Evolutionary conservation across 2,329 filamentous ascomycete genomes (phyloP).

Genomic region (Hirsutella rhossiliensis): DNA sequence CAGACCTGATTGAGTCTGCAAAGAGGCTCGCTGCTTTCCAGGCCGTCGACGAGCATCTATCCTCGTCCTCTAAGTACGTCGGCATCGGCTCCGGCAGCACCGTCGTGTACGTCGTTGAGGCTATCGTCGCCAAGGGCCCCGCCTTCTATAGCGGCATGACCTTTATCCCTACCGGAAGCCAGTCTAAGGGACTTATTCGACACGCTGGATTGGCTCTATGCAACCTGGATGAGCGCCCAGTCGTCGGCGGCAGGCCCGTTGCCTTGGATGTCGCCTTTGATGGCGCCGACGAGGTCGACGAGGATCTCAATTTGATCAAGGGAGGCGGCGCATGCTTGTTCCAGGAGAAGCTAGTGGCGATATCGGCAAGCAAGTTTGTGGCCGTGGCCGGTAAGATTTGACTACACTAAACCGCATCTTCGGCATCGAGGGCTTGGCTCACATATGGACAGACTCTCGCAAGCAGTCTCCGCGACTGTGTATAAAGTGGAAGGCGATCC

Average conservation of each 20-base stretch:
- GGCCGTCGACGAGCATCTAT: slow-evolving; percentile 63
- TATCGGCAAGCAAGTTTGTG: slow-evolving; percentile 72
- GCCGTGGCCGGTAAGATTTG: slow-evolving; percentile 60
- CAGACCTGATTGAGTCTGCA: slow-evolving; percentile 51
- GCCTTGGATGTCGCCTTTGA: slow-evolving; percentile 85
- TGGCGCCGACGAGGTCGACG: slow-evolving; percentile 92
- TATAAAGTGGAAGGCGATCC: slow-evolving; percentile 70
- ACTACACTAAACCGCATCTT: not conserved
- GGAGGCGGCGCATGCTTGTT: slow-evolving; percentile 95
- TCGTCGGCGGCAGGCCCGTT: slow-evolving; percentile 24
- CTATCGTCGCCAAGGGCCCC: slow-evolving; percentile 52
- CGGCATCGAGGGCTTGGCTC: not conserved
- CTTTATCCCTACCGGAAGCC: slow-evolving; percentile 87
- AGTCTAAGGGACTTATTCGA: slow-evolving; percentile 78
- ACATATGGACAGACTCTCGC: slow-evolving; percentile 55
- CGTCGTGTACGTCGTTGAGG: slow-evolving; percentile 76
- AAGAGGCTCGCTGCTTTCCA: slow-evolving; percentile 65
- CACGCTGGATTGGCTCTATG: slow-evolving; percentile 65
- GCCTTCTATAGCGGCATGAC: slow-evolving; percentile 51
- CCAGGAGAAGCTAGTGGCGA: slow-evolving; percentile 92
- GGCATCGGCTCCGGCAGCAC: slow-evolving; percentile 76
- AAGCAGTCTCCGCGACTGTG: slow-evolving; percentile 72
- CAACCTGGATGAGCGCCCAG: slow-evolving; percentile 63
- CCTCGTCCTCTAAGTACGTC: slow-evolving; percentile 47
- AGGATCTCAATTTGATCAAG: slow-evolving; percentile 93